phyloP scores from a whole-genome alignment of 1,284 basidiomycete species.

The Trametes pubescens region DNA sequence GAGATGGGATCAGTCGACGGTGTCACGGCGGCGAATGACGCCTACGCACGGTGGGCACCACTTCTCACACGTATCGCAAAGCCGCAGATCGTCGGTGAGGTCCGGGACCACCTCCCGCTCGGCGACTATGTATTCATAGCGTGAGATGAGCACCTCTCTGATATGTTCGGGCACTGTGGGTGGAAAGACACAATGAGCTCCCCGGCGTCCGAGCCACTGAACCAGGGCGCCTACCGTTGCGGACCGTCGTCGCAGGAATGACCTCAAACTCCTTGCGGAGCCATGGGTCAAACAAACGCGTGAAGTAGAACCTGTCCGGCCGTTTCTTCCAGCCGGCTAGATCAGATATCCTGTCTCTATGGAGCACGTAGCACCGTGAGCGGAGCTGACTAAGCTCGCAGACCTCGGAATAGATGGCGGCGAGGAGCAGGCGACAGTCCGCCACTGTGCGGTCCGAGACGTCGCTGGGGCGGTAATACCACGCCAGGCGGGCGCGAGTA shows the following conservation, averaged over 20 bases:
- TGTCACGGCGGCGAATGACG: slow-evolving; percentile 15
- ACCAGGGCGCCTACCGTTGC: slow-evolving; percentile 74
- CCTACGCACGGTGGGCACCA: slow-evolving; percentile 87
- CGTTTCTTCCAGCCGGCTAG: slow-evolving; percentile 94
- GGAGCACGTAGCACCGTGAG: slow-evolving; percentile 91
- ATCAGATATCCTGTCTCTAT: slow-evolving; percentile 94
- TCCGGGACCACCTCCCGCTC: slow-evolving; percentile 94
- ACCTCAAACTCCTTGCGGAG: slow-evolving; percentile 99
- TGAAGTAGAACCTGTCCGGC: slow-evolving; percentile 96
- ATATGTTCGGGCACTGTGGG: slow-evolving; percentile 80
- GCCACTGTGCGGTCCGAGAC: slow-evolving; percentile 85
- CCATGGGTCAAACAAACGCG: slow-evolving; percentile 94
- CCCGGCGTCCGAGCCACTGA: not conserved
- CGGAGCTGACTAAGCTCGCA: slow-evolving; percentile 93
- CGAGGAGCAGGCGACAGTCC: slow-evolving; percentile 90
- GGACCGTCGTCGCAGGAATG: slow-evolving; percentile 85
- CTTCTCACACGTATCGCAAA: slow-evolving; percentile 85
- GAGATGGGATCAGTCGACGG: slow-evolving; percentile 23
- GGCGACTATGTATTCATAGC: slow-evolving; percentile 95
- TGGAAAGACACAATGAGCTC: slow-evolving; percentile 14
- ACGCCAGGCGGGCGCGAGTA: slow-evolving; percentile 86
- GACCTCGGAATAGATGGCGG: slow-evolving; percentile 95
- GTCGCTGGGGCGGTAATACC: slow-evolving; percentile 94
- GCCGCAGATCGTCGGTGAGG: slow-evolving; percentile 86
- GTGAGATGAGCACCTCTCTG: slow-evolving; percentile 75